Evolutionary conservation across 2,329 filamentous ascomycete species (phyloP), one percentile per base, ranked within the genome.

Genomic region (Aspergillus uvarum): DNA sequence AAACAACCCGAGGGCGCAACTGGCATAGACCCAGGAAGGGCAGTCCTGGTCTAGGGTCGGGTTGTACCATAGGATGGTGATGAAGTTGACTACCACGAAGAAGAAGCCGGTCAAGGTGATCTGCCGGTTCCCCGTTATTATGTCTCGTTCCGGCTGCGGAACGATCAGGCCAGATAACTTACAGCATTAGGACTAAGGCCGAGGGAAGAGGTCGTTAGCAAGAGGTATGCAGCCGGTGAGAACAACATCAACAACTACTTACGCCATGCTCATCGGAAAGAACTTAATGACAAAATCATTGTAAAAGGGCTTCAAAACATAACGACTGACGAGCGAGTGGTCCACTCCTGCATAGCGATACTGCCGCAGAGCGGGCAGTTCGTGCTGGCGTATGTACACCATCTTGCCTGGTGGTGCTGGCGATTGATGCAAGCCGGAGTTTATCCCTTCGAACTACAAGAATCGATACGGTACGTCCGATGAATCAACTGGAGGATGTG

Each of bases 291-390:
- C 94, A 67, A 95, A 84, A 79, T 96, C 89, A 72, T 88, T 96
- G 83, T 98, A 99, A 80, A 98, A 99, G 7, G 95, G 95, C 83
- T 99, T 98, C 71, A 99, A 82, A 66, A 99, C 86, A 81, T 97
- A 98, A 76, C 89, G 91, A 65, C 93, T 97, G 47, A 92, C 83
- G 63, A 97, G 82, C 61, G 92, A 96, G 76, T 90, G 90, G 79
- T 99, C 95, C 70, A 98, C 90, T 59, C 87, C 86, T 47, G 90
- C 91, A 83, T 99, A 99, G 79, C 96, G 95, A 87, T 99, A 99
- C 78, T 93, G 85, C 77, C 90, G 91, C 70, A 99, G 87, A 75
- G 91, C 91, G 44, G 89, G 87, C 64, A 99, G 88, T 79, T 91
- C 88, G 72, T 93, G 88, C 79, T 96, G 91, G 67, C 95, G 91